Percentiles rank a stretch among this genome's conserved stretches.
These are phyloP conservation scores for Quercus rubra DNA, from an alignment of 306 rosid genomes.

Conservation along the genomic window DNA sequence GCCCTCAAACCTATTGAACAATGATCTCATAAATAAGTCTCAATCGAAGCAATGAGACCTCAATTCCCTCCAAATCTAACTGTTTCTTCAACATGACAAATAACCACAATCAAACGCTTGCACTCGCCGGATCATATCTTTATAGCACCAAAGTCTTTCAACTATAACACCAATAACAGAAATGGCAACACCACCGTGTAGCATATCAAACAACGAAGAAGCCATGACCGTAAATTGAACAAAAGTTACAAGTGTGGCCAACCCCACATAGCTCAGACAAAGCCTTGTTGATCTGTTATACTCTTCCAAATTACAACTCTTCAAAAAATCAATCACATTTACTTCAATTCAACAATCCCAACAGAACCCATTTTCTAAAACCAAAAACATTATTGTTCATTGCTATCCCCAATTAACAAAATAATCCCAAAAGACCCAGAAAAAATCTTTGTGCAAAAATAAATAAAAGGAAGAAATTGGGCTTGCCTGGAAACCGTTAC, in stretches of 20 bases:
- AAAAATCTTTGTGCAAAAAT: background rate
- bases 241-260: background rate
- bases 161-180: background rate
- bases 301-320: background rate
- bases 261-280: background rate
- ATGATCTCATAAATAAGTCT: too few species aligned
- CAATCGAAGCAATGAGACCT: too few species aligned
- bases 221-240: background rate
- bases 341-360: too few species aligned
- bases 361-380: too few species aligned
- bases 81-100: background rate
- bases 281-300: background rate
- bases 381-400: background rate
- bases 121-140: background rate
- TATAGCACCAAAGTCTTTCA: background rate
- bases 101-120: background rate
- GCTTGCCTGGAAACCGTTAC: conserved; percentile 91
- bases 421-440: background rate
- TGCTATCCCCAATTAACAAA: background rate
- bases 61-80: background rate
- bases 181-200: too few species aligned
- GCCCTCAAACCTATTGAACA: too few species aligned
- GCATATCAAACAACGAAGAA: too few species aligned
- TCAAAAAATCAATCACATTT: too few species aligned
- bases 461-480: background rate